Conservation (phyloP, 352 stramenopile species). For the Phytophthora lateralis region DNA sequence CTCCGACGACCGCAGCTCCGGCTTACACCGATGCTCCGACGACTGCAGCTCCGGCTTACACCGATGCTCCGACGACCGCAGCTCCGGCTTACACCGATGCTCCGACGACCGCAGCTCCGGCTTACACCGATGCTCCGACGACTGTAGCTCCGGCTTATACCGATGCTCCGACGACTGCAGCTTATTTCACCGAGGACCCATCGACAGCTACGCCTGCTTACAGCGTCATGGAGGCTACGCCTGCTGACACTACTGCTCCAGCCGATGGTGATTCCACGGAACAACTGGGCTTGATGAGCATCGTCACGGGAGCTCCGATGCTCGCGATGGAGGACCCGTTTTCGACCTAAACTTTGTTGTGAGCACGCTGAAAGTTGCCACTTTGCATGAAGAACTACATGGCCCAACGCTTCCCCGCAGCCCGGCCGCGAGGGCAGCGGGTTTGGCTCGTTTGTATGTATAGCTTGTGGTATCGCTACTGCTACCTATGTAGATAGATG, state of each 20-base stretch:
- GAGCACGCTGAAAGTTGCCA: neutral
- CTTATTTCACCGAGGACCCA: neutral
- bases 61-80: neutral
- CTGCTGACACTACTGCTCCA: neutral
- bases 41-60: conserved; percentile 3
- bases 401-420: conserved; percentile 8
- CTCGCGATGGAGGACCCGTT: conserved; percentile 5
- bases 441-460: conserved; percentile 21
- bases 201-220: conserved; percentile 3
- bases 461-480: conserved; percentile 11
- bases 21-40: neutral
- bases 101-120: no score
- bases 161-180: no score
- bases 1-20: neutral
- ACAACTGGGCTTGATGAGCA: no score
- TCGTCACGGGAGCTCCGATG: neutral
- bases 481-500: conserved; percentile 25
- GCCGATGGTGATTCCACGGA: neutral
- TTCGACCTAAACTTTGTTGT: neutral
- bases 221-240: neutral
- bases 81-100: neutral
- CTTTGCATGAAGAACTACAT: conserved; percentile 21
- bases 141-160: neutral
- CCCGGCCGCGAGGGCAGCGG: conserved; percentile 11
- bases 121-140: no score